Conservation (phyloP, 176 grass and related monocot species). For the Cenchrus fungigraminus region DNA sequence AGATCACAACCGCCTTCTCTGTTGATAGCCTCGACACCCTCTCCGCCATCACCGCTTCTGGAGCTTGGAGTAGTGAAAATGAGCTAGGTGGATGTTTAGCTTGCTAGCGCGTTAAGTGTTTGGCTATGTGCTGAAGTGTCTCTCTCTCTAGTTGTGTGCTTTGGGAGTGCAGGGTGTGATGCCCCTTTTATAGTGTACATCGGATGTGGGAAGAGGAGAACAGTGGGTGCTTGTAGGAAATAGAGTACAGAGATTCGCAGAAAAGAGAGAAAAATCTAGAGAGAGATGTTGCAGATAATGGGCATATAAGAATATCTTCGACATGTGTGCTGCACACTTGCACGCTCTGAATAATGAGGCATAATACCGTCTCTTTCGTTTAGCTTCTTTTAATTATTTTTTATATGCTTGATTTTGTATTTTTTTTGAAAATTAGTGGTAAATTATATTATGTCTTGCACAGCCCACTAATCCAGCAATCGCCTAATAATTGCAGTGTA, state of each 20-base stretch:
- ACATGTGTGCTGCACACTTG: background rate
- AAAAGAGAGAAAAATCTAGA: background rate
- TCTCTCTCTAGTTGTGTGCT: background rate
- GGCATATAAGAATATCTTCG: background rate
- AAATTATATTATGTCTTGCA: no score
- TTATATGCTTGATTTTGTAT: background rate
- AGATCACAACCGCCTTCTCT: slow-evolving; percentile 63
- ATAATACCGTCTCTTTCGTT: background rate
- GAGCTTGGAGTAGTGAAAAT: background rate
- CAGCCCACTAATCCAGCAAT: no score
- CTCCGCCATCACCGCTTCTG: slow-evolving; percentile 32
- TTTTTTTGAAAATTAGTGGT: no score
- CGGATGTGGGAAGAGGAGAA: background rate
- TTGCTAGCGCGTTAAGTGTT: background rate
- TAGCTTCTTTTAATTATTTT: background rate
- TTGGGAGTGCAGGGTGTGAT: background rate
- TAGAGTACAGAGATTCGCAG: background rate
- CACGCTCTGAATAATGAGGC: background rate
- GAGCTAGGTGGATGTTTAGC: background rate
- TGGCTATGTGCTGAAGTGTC: background rate
- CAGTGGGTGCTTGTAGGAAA: slow-evolving; percentile 13
- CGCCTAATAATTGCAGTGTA: no score
- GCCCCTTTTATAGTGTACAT: slow-evolving; percentile 32
- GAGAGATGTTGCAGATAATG: background rate
- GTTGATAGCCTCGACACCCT: slow-evolving; percentile 56